A percentile compares a stretch with the other conserved stretches of the same genome.
Conservation (phyloP, 352 stramenopile species). For the Pythium monospermum region DNA sequence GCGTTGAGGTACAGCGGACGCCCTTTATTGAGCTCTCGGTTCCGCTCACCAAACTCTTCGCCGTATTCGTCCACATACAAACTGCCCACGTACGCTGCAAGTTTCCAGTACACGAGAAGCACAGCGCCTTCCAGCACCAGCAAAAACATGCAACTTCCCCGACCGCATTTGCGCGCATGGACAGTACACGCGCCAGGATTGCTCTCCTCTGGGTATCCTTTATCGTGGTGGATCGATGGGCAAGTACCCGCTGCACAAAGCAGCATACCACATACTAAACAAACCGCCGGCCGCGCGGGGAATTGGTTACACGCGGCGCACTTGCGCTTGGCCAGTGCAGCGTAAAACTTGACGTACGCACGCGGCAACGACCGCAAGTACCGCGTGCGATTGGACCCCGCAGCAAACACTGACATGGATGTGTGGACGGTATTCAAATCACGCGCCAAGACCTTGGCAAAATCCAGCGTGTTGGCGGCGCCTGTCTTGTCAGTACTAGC, state of each 20-base stretch:
- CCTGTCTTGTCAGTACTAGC: slow-evolving; percentile 26
- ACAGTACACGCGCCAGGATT: slow-evolving; percentile 80
- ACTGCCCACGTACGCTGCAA: slow-evolving; percentile 77
- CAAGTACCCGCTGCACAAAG: slow-evolving; percentile 81
- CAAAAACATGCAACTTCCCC: slow-evolving; percentile 77
- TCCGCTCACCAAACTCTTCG: slow-evolving; percentile 83
- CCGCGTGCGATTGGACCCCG: slow-evolving; percentile 52
- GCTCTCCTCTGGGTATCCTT: slow-evolving; percentile 71
- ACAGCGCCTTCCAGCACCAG: slow-evolving; percentile 80
- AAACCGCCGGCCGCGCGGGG: slow-evolving; percentile 75
- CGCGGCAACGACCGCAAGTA: slow-evolving; percentile 71
- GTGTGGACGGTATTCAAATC: slow-evolving; percentile 80
- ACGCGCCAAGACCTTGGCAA: slow-evolving; percentile 40
- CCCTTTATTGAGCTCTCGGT: slow-evolving; percentile 75
- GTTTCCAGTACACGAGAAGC: slow-evolving; percentile 83
- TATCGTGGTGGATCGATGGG: slow-evolving; percentile 63
- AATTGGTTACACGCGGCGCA: slow-evolving; percentile 76
- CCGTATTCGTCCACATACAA: slow-evolving; percentile 87
- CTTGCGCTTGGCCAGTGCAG: slow-evolving; percentile 73
- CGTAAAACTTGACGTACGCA: slow-evolving; percentile 84
- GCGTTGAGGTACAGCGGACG: slow-evolving; percentile 76
- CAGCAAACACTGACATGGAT: slow-evolving; percentile 66
- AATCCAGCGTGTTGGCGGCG: slow-evolving; percentile 20
- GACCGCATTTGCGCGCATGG: slow-evolving; percentile 82
- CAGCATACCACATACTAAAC: slow-evolving; percentile 74